A percentile compares a stretch with the other conserved stretches of the same genome.
These are phyloP conservation scores for Lanmaoa rubissima DNA, from an alignment of 768 basidiomycete genomes.

Conservation along the genomic window DNA sequence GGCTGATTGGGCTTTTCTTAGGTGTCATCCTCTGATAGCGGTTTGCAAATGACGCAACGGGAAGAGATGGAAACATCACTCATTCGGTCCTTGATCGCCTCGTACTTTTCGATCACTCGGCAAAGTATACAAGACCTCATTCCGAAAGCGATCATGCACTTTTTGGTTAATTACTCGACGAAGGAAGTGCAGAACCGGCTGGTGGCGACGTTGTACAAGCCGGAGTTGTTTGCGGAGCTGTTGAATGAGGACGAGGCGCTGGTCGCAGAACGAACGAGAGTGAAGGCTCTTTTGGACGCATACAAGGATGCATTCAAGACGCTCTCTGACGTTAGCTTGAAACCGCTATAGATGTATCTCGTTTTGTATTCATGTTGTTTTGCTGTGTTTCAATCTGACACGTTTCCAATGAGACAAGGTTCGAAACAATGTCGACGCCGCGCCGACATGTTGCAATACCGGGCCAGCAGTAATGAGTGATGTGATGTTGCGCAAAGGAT, in stretches of 20 bases:
- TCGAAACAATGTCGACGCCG: background rate
- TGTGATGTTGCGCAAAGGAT: no score
- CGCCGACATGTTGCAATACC: background rate
- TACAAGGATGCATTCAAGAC: conserved; percentile 94
- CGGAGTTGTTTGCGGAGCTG: conserved; percentile 85
- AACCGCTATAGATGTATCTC: conserved; percentile 45
- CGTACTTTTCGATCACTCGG: conserved; percentile 94
- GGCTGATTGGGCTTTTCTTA: conserved; percentile 26
- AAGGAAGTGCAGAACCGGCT: conserved; percentile 96
- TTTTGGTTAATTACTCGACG: conserved; percentile 94
- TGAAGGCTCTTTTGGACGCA: conserved; percentile 92
- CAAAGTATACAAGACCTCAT: conserved; percentile 97
- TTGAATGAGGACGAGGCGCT: conserved; percentile 94
- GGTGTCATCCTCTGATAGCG: conserved; percentile 60
- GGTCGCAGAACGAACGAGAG: conserved; percentile 88
- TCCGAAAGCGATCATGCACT: conserved; percentile 98
- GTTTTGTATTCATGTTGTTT: background rate
- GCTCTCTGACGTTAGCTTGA: conserved; percentile 77
- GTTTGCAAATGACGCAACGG: conserved; percentile 62
- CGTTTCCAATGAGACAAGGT: background rate
- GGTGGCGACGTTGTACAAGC: conserved; percentile 93
- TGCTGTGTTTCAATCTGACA: background rate
- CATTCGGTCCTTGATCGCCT: conserved; percentile 91
- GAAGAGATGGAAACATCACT: conserved; percentile 97
- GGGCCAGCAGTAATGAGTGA: background rate